phyloP scores from a whole-genome alignment of 2,329 filamentous ascomycete species.

The Endoconidiophora laricicola region DNA sequence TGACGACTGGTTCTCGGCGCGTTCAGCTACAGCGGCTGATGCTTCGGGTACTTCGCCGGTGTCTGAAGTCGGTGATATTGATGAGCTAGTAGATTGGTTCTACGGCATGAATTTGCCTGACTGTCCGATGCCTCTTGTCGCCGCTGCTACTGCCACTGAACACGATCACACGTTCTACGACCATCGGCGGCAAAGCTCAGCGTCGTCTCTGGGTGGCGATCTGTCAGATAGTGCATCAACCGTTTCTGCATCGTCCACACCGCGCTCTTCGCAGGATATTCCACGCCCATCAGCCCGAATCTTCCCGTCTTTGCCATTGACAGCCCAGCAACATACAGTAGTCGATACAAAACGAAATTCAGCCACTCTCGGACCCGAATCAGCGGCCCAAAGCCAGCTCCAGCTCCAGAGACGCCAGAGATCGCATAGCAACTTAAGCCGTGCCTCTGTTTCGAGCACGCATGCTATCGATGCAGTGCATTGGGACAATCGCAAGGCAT shows the following conservation, averaged over 20 bases:
- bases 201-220: neutral
- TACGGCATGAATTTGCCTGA: conserved; percentile 17
- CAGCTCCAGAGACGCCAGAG: neutral
- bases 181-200: neutral
- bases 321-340: too few relatives aligned
- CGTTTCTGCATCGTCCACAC: conserved; percentile 2
- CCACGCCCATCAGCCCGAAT: conserved; percentile 1
- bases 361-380: too few relatives aligned
- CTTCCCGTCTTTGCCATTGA: neutral
- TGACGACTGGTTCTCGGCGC: conserved; percentile 34
- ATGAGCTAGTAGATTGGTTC: conserved; percentile 35
- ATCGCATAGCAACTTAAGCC: conserved; percentile 13
- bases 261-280: conserved; percentile 7
- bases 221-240: neutral
- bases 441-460: neutral
- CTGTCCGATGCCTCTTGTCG: neutral
- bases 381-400: too few relatives aligned
- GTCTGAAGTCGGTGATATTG: conserved; percentile 28
- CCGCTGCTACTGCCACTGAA: neutral
- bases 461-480: neutral
- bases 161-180: neutral
- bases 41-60: conserved; percentile 17
- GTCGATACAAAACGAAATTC: too few relatives aligned
- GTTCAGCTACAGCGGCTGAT: conserved; percentile 20
- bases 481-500: neutral